phyloP scores from a whole-genome alignment of 257 asterid genomes.

The Salvia rosmarinus region DNA sequence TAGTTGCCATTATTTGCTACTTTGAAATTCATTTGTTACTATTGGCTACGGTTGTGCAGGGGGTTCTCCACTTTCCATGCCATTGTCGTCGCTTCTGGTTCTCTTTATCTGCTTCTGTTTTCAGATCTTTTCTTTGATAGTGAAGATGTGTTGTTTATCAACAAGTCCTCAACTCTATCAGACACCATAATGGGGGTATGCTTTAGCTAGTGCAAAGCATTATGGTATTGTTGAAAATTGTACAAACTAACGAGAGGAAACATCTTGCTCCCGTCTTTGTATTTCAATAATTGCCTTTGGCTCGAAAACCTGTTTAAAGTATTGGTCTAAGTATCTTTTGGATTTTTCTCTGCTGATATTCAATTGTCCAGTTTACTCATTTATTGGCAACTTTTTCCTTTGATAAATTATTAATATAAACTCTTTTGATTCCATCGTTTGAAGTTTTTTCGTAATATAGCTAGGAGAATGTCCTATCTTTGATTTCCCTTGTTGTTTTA shows the following conservation, averaged over 20 bases:
- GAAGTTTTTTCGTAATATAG: slow-evolving; percentile 1
- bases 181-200: slow-evolving; percentile 82
- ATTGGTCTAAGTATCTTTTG: neutral
- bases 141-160: slow-evolving; percentile 49
- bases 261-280: neutral
- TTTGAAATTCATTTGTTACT: slow-evolving; percentile 11
- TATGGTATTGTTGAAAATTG: slow-evolving; percentile 16
- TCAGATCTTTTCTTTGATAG: slow-evolving; percentile 63
- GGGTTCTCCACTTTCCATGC: slow-evolving; percentile 96
- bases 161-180: slow-evolving; percentile 64
- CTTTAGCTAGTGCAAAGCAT: slow-evolving; percentile 17
- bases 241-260: neutral
- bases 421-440: slow-evolving; percentile 1
- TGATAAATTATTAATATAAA: slow-evolving; percentile 7
- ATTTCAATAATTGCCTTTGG: neutral
- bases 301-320: neutral
- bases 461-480: neutral
- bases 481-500: slow-evolving; percentile 28
- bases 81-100: slow-evolving; percentile 61
- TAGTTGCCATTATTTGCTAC: neutral
- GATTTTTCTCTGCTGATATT: neutral
- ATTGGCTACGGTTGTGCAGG: slow-evolving; percentile 48
- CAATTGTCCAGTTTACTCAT: neutral
- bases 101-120: slow-evolving; percentile 65
- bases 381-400: neutral